These are phyloP conservation scores for Chytriomyces sp. DNA, from an alignment of 192 early-diverging fungal species.

Conservation along the genomic window DNA sequence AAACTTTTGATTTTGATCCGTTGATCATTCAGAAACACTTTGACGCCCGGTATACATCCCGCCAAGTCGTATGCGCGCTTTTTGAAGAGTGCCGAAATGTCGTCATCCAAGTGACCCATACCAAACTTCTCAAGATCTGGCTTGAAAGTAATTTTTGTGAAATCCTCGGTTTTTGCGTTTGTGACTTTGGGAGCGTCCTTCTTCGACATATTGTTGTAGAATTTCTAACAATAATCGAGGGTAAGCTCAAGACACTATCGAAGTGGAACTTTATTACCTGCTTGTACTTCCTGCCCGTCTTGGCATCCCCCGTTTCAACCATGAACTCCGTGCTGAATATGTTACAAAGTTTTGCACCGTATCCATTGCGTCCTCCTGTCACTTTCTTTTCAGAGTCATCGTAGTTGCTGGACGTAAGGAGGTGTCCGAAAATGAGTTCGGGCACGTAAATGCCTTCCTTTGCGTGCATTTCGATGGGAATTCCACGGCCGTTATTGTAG, in stretches of 20 bases:
- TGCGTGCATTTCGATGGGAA: constrained; percentile 91
- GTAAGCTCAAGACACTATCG: constrained; percentile 32
- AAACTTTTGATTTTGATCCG: constrained; percentile 84
- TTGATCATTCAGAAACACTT: constrained; percentile 84
- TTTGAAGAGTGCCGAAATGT: constrained; percentile 82
- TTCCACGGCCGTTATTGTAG: constrained; percentile 91
- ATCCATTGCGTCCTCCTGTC: constrained; percentile 94
- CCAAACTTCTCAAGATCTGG: constrained; percentile 91
- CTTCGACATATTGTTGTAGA: constrained; percentile 87
- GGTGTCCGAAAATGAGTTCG: constrained; percentile 95
- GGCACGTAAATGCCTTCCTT: constrained; percentile 91
- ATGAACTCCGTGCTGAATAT: constrained; percentile 94
- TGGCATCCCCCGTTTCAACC: constrained; percentile 86
- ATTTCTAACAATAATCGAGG: constrained; percentile 34
- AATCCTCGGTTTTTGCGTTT: constrained; percentile 69
- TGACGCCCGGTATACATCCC: constrained; percentile 79
- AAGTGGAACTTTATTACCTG: constrained; percentile 53
- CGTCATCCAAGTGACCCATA: constrained; percentile 84
- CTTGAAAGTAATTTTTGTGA: constrained; percentile 90
- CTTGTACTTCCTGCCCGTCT: constrained; percentile 69
- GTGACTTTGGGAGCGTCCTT: constrained; percentile 77
- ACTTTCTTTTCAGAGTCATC: constrained; percentile 93
- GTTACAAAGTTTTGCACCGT: constrained; percentile 87
- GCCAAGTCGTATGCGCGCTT: constrained; percentile 95
- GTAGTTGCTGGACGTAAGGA: constrained; percentile 97